A percentile compares a stretch with the other conserved stretches of the same genome.
phyloP scores from a whole-genome alignment of 1,284 basidiomycete species.

The Thecaphora thlaspeos region DNA sequence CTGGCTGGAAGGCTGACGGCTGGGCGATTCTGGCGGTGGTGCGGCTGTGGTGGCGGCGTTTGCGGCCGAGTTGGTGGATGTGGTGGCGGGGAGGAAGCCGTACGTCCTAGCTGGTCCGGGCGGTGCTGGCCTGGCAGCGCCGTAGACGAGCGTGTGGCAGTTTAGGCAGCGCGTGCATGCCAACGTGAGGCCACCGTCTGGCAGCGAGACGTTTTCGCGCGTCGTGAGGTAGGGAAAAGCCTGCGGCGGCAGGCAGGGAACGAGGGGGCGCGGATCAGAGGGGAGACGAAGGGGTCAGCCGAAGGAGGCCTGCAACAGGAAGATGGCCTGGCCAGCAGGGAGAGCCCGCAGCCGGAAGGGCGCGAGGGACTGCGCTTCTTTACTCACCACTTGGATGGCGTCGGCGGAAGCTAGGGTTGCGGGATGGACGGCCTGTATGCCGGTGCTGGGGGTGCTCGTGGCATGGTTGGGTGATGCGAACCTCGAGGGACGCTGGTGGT shows the following conservation, averaged over 20 bases:
- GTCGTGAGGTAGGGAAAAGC: conserved; percentile 22
- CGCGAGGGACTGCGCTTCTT: too few relatives aligned
- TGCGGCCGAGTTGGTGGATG: conserved; percentile 9
- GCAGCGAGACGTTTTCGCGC: conserved; percentile 24
- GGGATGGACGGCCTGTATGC: conserved; percentile 24
- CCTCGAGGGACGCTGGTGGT: conserved; percentile 4
- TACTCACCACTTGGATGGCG: conserved; percentile 14
- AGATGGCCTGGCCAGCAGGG: too few relatives aligned
- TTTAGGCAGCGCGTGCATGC: conserved; percentile 34
- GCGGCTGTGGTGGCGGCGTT: conserved; percentile 5
- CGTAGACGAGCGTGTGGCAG: conserved; percentile 34
- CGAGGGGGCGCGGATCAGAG: background rate
- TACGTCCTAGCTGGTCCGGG: conserved; percentile 24
- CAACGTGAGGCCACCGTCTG: conserved; percentile 13
- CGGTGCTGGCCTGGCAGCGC: conserved; percentile 25
- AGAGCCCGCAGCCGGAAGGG: too few relatives aligned
- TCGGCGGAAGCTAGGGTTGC: conserved; percentile 21
- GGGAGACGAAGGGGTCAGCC: too few relatives aligned
- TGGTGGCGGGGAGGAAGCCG: conserved; percentile 18
- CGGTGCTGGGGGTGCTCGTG: background rate
- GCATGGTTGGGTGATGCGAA: too few relatives aligned
- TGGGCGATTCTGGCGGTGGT: background rate
- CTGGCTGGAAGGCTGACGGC: background rate
- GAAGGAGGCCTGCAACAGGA: too few relatives aligned
- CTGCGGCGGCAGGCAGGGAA: background rate